Evolutionary conservation across 1,284 basidiomycete species (phyloP), one percentile per base, ranked within the genome.

Genomic region (Microbotryum silenes-acaulis): DNA sequence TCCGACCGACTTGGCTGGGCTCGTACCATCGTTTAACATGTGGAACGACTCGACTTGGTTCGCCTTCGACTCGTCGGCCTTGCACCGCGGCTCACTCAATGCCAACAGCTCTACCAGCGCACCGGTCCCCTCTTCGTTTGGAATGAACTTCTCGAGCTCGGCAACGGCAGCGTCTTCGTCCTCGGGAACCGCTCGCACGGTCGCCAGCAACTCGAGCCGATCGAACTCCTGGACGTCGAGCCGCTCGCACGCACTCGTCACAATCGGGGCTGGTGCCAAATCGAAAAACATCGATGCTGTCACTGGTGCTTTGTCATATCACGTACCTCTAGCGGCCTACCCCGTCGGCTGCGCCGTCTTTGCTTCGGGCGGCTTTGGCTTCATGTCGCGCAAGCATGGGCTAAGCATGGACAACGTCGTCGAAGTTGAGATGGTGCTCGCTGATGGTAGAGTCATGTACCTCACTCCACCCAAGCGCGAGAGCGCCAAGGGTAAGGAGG

Each of bases 371-470:
- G 91, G 91, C 0, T 94, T 93, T 71, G 91, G 91, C 1, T 94
- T 93, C 76, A 77, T 92, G 49, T 85, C 87, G 51, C 81, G 91
- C 55, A 78, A 90, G 67, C 83, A 87, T 65, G 91, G 91, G 5
- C 78, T 94, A 58, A 90, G 87, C 60, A 82, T 89, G 72, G 90
- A 92, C 73, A 88, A 87, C 70, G 76, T 92, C 25, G 84, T 91
- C 16, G 71, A 72, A 54, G 70, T 73, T 2, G 69, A 73, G 56
- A 57, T 74, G 42, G 75, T 75, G 20, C 54, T 74, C 21, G 69
- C 73, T 6, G 72, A 74, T 49, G 73, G 72, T 6, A 44, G 64
- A n/a, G 64, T 72, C 56, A 54, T 72, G 29, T 64, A 66, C 37
- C 62, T 73, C 6, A 23, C 31, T 4, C 50, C 53, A 14, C 59